Evolutionary conservation across 2,329 filamentous ascomycete species (phyloP).

Genomic region (Cladosporium sp.): DNA sequence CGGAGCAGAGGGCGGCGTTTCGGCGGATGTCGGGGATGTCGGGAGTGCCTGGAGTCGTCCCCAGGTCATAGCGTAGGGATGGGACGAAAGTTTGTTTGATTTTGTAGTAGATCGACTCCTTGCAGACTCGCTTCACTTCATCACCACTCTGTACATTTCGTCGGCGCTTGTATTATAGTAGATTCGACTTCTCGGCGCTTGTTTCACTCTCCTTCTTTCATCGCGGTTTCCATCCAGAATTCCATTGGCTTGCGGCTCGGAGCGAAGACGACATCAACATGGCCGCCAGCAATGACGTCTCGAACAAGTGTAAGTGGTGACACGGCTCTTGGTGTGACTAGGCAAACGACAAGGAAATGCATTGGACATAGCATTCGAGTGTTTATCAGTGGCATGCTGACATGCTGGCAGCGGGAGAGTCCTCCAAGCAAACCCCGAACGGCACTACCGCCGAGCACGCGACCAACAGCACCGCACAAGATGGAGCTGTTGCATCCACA

Average conservation of each 20-base stretch:
- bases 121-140: constrained; percentile 4
- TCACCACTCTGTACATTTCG: constrained; percentile 1
- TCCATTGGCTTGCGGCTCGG: not conserved
- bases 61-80: constrained; percentile 5
- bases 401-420: not conserved
- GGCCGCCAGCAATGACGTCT: constrained; percentile 11
- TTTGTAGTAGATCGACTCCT: constrained; percentile 8
- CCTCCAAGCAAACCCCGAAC: not conserved
- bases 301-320: constrained; percentile 2
- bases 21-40: not conserved
- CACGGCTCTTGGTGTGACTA: not conserved
- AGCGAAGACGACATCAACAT: not conserved
- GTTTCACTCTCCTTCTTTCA: not conserved
- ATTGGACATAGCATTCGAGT: too few species aligned
- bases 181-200: constrained; percentile 3
- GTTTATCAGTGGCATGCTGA: not conserved
- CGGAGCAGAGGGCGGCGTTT: not conserved
- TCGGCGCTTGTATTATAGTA: constrained; percentile 5
- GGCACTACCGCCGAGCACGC: constrained; percentile 7
- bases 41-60: not conserved
- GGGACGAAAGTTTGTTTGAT: constrained; percentile 6
- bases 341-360: too few species aligned
- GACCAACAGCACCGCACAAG: constrained; percentile 7
- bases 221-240: not conserved
- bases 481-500: constrained; percentile 5